phyloP scores from a whole-genome alignment of 257 asterid genomes.

The Apocynum venetum region DNA sequence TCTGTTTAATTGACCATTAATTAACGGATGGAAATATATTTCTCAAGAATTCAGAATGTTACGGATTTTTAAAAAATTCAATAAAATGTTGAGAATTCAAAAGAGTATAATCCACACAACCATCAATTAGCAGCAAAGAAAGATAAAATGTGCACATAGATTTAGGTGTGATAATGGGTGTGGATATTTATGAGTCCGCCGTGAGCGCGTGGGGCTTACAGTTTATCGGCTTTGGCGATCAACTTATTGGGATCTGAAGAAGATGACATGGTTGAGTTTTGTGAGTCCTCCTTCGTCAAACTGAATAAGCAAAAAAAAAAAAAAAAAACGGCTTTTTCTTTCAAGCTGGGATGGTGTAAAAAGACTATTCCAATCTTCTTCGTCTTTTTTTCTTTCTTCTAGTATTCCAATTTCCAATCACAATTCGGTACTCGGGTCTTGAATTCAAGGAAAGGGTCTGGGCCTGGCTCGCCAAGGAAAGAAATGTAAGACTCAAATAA shows the following conservation, averaged over 20 bases:
- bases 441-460: no score
- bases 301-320: no score
- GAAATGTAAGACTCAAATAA: no score
- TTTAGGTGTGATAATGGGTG: not conserved
- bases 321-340: not conserved
- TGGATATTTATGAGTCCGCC: not conserved
- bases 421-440: no score
- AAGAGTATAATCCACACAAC: not conserved
- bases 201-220: slow-evolving; percentile 32
- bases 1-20: not conserved
- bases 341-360: no score
- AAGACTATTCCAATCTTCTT: no score
- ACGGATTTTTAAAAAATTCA: not conserved
- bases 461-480: no score
- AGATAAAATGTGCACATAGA: not conserved
- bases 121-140: not conserved
- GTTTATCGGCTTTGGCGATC: slow-evolving; percentile 89
- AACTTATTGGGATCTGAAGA: slow-evolving; percentile 76
- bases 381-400: no score
- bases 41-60: not conserved
- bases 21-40: not conserved
- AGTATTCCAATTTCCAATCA: no score
- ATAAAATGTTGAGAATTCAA: not conserved
- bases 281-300: slow-evolving; percentile 20
- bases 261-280: slow-evolving; percentile 63